These are phyloP conservation scores for Leptodermis oblonga DNA, from an alignment of 257 asterid genomes.

Conservation along the genomic window DNA sequence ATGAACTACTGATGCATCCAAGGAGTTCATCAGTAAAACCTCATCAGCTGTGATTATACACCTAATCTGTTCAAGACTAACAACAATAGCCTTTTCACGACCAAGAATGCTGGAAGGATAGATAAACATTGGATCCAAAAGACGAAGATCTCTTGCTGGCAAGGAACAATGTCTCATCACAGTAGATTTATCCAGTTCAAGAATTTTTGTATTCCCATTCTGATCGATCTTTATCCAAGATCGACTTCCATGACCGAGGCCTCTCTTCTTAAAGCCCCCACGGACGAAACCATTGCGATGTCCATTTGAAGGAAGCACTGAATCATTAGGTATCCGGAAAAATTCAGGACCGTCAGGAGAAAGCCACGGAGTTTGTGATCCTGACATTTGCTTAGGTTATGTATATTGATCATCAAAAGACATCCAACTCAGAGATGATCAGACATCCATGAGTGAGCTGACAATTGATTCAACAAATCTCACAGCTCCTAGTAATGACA, in stretches of 20 bases:
- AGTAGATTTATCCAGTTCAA: slow-evolving; percentile 81
- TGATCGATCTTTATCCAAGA: slow-evolving; percentile 90
- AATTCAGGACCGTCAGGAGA: slow-evolving; percentile 33
- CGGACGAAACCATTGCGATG: slow-evolving; percentile 27
- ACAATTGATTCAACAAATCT: background rate
- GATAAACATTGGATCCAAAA: slow-evolving; percentile 91
- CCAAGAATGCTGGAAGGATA: slow-evolving; percentile 90
- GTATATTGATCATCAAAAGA: slow-evolving; percentile 10
- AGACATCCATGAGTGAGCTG: background rate
- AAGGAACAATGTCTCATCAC: slow-evolving; percentile 87
- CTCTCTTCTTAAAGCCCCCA: slow-evolving; percentile 82
- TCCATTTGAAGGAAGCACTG: slow-evolving; percentile 35
- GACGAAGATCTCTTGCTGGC: slow-evolving; percentile 98
- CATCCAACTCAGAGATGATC: slow-evolving; percentile 34
- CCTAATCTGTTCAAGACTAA: slow-evolving; percentile 91
- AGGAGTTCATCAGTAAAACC: slow-evolving; percentile 86
- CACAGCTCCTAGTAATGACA: background rate
- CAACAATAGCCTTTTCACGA: slow-evolving; percentile 96
- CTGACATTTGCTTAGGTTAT: slow-evolving; percentile 48
- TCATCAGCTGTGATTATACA: slow-evolving; percentile 96
- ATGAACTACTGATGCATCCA: slow-evolving; percentile 75
- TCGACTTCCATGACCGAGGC: slow-evolving; percentile 78
- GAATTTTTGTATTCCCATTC: slow-evolving; percentile 63
- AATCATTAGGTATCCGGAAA: slow-evolving; percentile 24
- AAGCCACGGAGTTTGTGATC: slow-evolving; percentile 35